Conservation (phyloP, 805 yeast species). For the Teunomyces atbi region DNA sequence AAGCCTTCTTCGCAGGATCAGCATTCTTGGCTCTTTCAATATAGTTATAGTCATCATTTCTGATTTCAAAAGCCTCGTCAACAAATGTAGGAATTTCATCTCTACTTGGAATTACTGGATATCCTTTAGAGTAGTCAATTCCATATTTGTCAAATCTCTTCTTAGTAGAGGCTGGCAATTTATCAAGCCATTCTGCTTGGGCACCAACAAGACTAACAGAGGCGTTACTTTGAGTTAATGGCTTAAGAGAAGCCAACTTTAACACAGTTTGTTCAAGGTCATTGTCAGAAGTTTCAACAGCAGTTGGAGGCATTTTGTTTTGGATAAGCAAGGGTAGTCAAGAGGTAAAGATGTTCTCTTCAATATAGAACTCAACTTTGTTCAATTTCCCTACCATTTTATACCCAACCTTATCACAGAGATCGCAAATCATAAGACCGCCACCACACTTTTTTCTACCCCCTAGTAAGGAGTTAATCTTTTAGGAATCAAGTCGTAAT, state of each 20-base stretch:
- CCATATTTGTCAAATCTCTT: slow-evolving; percentile 33
- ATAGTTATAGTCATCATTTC: slow-evolving; percentile 33
- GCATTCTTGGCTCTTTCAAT: slow-evolving; percentile 36
- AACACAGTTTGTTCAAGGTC: slow-evolving; percentile 7
- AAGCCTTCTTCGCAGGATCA: slow-evolving; percentile 36
- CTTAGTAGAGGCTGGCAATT: slow-evolving; percentile 21
- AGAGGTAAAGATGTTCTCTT: no score
- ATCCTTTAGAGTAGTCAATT: slow-evolving; percentile 37
- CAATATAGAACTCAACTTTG: no score
- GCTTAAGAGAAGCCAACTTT: slow-evolving; percentile 7
- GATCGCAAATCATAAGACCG: neutral
- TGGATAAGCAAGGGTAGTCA: neutral
- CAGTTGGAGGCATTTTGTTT: slow-evolving; percentile 7
- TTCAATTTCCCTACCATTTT: no score
- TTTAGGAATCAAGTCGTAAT: neutral
- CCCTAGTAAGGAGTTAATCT: neutral
- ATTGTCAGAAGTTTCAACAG: slow-evolving; percentile 1
- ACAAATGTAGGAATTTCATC: slow-evolving; percentile 34
- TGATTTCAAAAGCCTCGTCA: slow-evolving; percentile 39
- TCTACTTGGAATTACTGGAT: slow-evolving; percentile 37
- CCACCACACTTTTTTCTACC: neutral
- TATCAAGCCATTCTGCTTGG: slow-evolving; percentile 8
- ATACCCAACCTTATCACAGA: no score
- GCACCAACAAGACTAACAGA: slow-evolving; percentile 1
- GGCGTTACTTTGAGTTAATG: neutral